Percentiles rank a stretch among this genome's conserved stretches.
phyloP scores from a whole-genome alignment of 352 stramenopile species.

The Blastocystis sp. region DNA sequence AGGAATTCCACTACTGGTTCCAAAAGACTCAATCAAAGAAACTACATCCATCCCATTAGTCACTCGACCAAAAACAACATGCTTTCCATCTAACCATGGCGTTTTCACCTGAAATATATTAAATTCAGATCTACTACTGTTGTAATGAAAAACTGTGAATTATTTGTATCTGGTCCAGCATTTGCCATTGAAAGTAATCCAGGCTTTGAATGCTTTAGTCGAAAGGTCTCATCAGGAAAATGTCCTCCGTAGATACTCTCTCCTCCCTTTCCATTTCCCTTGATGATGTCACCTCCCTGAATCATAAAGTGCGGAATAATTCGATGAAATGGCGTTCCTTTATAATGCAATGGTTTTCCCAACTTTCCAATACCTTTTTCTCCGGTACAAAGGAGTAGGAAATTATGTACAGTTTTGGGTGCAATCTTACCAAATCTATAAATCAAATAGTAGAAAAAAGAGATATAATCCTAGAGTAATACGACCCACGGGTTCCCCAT shows the following conservation, averaged over 20 bases:
- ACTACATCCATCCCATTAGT: constrained; percentile 87
- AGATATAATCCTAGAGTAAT: constrained; percentile 86
- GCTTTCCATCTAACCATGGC: constrained; percentile 95
- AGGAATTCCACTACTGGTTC: constrained; percentile 1
- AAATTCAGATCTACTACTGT: constrained; percentile 80
- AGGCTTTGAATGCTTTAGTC: constrained; percentile 76
- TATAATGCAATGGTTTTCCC: constrained; percentile 90
- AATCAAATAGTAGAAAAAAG: background rate
- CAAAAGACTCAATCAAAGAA: constrained; percentile 75
- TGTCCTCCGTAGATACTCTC: constrained; percentile 80
- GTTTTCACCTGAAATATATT: constrained; percentile 17
- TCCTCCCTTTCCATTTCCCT: constrained; percentile 83
- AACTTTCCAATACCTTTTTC: constrained; percentile 85
- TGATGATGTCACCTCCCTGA: constrained; percentile 84
- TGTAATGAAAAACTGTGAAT: constrained; percentile 92
- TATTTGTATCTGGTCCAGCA: constrained; percentile 84
- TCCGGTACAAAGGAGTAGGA: constrained; percentile 85
- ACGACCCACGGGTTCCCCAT: constrained; percentile 80
- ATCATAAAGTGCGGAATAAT: constrained; percentile 99
- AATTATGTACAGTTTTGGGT: constrained; percentile 71
- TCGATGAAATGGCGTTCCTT: constrained; percentile 96
- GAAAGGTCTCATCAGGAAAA: constrained; percentile 71
- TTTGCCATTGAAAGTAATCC: constrained; percentile 80
- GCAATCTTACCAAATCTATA: constrained; percentile 60
- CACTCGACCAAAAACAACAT: constrained; percentile 89